Percentiles rank a stretch among this genome's conserved stretches.
phyloP scores from a whole-genome alignment of 1,284 basidiomycete species.

The Boletus mariae region DNA sequence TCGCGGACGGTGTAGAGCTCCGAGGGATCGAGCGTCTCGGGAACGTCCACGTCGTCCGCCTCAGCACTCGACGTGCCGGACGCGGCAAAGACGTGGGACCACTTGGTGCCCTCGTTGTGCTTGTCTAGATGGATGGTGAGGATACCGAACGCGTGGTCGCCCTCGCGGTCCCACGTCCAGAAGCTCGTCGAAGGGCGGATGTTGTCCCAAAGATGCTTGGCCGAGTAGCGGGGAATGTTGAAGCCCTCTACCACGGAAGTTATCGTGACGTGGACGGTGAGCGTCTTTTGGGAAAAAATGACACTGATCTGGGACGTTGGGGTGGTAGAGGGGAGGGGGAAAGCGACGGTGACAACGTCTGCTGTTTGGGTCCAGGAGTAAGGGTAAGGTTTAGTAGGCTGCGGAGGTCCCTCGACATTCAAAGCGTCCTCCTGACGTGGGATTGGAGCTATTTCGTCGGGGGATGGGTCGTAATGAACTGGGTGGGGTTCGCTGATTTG shows the following conservation, averaged over 20 bases:
- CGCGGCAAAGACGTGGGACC: constrained; percentile 76
- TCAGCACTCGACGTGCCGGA: constrained; percentile 34
- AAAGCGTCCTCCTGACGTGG: constrained; percentile 57
- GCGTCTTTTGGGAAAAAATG: constrained; percentile 57
- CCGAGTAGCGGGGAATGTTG: constrained; percentile 56
- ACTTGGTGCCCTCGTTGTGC: constrained; percentile 72
- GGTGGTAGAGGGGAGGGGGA: constrained; percentile 74
- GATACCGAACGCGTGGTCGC: constrained; percentile 59
- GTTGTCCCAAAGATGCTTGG: constrained; percentile 70
- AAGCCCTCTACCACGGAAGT: constrained; percentile 29
- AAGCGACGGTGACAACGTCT: constrained; percentile 78
- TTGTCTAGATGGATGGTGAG: constrained; percentile 87
- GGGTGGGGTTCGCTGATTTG: constrained; percentile 32
- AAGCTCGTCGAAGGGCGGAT: constrained; percentile 71
- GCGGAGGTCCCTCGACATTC: constrained; percentile 33
- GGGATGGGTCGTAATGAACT: constrained; percentile 49
- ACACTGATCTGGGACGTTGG: constrained; percentile 64
- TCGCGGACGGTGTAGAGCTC: constrained; percentile 79
- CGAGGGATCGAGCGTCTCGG: constrained; percentile 85
- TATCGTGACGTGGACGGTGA: constrained; percentile 61
- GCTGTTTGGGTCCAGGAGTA: constrained; percentile 91
- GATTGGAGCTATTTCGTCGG: constrained; percentile 65
- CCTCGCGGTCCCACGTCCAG: constrained; percentile 86
- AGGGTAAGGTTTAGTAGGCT: constrained; percentile 53
- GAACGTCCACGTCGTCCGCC: constrained; percentile 68